Evolutionary conservation across 495 filamentous ascomycete genomes (phyloP).

Genomic region (Articulospora tetracladia): DNA sequence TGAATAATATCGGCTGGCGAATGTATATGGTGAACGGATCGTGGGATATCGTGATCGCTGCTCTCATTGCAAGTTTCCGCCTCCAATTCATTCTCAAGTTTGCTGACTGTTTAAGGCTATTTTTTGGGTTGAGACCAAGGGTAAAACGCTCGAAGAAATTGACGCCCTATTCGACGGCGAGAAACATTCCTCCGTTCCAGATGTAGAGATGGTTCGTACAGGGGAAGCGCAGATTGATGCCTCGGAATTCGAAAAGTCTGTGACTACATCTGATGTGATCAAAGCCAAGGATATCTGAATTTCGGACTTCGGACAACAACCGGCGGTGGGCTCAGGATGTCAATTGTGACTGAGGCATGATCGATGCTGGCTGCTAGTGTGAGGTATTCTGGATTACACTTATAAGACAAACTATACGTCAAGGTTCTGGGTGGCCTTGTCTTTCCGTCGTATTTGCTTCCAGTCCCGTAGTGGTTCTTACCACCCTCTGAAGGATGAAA

Average conservation of each 20-base stretch:
- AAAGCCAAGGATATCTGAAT: neutral
- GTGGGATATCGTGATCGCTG: slow-evolving; percentile 24
- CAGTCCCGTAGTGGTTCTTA: too few relatives aligned
- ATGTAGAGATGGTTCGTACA: slow-evolving; percentile 52
- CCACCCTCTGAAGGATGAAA: too few relatives aligned
- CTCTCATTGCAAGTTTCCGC: slow-evolving; percentile 14
- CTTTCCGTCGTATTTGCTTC: too few relatives aligned
- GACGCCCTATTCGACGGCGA: slow-evolving; percentile 23
- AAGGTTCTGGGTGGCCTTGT: too few relatives aligned
- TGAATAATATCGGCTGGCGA: slow-evolving; percentile 42
- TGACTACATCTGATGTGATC: neutral
- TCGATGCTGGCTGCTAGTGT: too few relatives aligned
- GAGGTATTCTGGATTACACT: too few relatives aligned
- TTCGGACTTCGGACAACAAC: too few relatives aligned
- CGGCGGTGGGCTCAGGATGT: too few relatives aligned
- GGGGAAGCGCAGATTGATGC: slow-evolving; percentile 77
- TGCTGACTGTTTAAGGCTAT: slow-evolving; percentile 40
- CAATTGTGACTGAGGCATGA: too few relatives aligned
- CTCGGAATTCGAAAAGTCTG: slow-evolving; percentile 36
- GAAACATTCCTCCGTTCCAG: slow-evolving; percentile 18
- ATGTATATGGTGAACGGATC: slow-evolving; percentile 38
- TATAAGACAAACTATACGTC: too few relatives aligned
- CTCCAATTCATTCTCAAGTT: slow-evolving; percentile 16
- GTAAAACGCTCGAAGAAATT: slow-evolving; percentile 25
- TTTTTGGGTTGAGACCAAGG: slow-evolving; percentile 33